phyloP scores from a whole-genome alignment of 495 filamentous ascomycete genomes.

The Aspergillus nanangensis region DNA sequence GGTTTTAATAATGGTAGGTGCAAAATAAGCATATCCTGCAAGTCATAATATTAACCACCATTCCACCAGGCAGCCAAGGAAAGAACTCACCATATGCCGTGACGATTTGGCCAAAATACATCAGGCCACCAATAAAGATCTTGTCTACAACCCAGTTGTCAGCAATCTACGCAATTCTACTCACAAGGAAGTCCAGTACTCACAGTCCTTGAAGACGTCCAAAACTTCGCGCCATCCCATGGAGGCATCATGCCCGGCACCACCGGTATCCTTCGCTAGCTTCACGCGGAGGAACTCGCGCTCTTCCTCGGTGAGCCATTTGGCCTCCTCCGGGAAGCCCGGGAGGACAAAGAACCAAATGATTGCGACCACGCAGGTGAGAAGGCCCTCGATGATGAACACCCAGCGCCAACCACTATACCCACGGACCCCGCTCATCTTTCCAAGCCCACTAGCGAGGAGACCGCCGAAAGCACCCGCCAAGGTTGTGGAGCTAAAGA shows the following conservation, averaged over 20 bases:
- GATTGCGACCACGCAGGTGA: conserved; percentile 70
- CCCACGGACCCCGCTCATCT: conserved; percentile 59
- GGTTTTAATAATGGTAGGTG: conserved; percentile 67
- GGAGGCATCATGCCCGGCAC: conserved; percentile 59
- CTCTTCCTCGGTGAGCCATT: conserved; percentile 70
- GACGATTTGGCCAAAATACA: conserved; percentile 81
- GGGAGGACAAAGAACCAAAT: conserved; percentile 77
- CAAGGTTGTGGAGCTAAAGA: conserved; percentile 78
- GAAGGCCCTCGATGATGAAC: conserved; percentile 63
- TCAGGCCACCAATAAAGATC: conserved; percentile 72
- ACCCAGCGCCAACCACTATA: conserved; percentile 88
- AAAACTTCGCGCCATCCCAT: conserved; percentile 62
- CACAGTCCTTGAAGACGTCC: conserved; percentile 70
- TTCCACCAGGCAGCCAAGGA: not conserved
- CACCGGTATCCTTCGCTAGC: conserved; percentile 73
- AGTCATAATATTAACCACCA: conserved; percentile 9
- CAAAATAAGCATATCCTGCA: conserved; percentile 67
- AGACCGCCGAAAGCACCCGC: conserved; percentile 87
- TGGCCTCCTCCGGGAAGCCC: conserved; percentile 61
- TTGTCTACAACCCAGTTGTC: conserved; percentile 40
- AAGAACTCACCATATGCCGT: conserved; percentile 67
- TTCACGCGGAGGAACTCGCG: conserved; percentile 67
- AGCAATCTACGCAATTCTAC: conserved; percentile 8
- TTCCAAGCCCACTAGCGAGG: conserved; percentile 77
- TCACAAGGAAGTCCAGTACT: conserved; percentile 14